Percentiles rank a stretch among this genome's conserved stretches.
phyloP scores from a whole-genome alignment of 2,329 filamentous ascomycete genomes.

The Fusarium citri region DNA sequence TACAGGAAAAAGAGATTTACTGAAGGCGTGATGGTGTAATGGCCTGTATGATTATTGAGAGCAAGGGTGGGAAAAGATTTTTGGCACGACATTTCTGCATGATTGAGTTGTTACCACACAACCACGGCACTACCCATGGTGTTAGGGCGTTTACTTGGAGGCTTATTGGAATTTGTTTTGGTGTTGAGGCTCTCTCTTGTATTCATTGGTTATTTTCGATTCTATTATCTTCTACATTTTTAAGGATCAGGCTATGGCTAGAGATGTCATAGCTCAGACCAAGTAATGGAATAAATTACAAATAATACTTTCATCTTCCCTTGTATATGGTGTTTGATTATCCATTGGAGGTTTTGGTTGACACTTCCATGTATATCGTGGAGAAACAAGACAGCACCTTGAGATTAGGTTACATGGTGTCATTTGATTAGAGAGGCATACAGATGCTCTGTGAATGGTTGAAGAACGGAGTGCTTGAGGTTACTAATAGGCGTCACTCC shows the following conservation, averaged over 20 bases:
- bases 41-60: constrained; percentile 35
- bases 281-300: constrained; percentile 13
- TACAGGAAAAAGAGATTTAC: constrained; percentile 11
- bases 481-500: neutral
- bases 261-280: neutral
- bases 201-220: neutral
- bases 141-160: constrained; percentile 21
- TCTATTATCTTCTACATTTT: constrained; percentile 11
- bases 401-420: constrained; percentile 2
- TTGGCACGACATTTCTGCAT: constrained; percentile 25
- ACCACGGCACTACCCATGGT: constrained; percentile 9
- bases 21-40: constrained; percentile 27
- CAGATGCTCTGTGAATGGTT: neutral
- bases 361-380: neutral
- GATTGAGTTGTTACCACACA: constrained; percentile 32
- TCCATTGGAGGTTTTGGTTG: neutral
- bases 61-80: constrained; percentile 15
- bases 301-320: neutral
- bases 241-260: constrained; percentile 2
- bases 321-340: neutral
- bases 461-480: neutral
- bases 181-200: constrained; percentile 8
- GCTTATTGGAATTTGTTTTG: neutral
- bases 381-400: neutral
- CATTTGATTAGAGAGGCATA: neutral